Evolutionary conservation across 2,329 filamentous ascomycete species (phyloP), one percentile per base, ranked within the genome.

Genomic region (Anthostomella pinea): DNA sequence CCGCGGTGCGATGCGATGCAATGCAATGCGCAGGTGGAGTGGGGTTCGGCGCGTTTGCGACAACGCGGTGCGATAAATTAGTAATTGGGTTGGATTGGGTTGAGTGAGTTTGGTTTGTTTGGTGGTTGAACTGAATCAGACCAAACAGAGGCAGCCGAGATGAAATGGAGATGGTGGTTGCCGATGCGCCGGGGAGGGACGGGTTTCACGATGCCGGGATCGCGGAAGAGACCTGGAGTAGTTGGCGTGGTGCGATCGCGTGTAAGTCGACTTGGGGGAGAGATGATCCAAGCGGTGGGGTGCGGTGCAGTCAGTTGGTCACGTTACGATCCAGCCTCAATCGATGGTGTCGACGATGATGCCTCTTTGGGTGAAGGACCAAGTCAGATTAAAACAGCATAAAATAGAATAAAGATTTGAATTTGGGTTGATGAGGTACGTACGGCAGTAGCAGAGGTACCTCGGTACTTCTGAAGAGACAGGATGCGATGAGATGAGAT

Each of bases 41-140:
- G n/a, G n/a, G n/a, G n/a, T n/a, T n/a, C 18, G 27, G 20, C 27
- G 38, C 33, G 39, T 34, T 38, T 41, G 26, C 19, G 33, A 22
- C 21, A 38, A 26, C 24, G 11, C 18, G n/a, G 20, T 20, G 33
- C 32, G 26, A 29, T 25, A n/a, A n/a, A n/a, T n/a, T n/a, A n/a
- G n/a, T n/a, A n/a, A n/a, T n/a, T n/a, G n/a, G n/a, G n/a, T n/a
- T n/a, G n/a, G n/a, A n/a, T n/a, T n/a, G n/a, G n/a, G n/a, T n/a
- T 22, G 33, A 25, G 32, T n/a, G 14, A 15, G 5, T 26, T 26
- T 18, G 21, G 17, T 30, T 18, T 31, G 43, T 44, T 51, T 51
- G 51, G 45, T 53, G 43, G 43, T 41, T 49, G 48, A 49, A 51
- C 39, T 43, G 30, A 51, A 53, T 48, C 48, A 49, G 45, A 48